Evolutionary conservation across 2,329 filamentous ascomycete genomes (phyloP), one percentile per base, ranked within the genome.

Genomic region (Aaosphaeria pasadenensis): DNA sequence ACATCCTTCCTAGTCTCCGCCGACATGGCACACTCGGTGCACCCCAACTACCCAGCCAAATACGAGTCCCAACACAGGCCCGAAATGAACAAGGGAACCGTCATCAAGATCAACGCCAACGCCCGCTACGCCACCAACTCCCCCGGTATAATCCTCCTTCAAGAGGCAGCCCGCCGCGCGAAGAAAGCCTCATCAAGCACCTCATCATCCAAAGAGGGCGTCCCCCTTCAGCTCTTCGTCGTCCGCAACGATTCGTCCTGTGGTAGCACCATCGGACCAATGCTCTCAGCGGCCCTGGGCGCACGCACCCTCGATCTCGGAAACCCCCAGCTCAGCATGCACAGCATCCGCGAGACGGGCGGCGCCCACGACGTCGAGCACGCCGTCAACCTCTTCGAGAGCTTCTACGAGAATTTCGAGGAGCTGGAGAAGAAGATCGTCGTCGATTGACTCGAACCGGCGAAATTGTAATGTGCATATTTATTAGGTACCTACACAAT

Each of bases 41-140:
- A 99, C 71, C 94, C 94, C 48, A 99, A 99, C 76, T 99, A 96
- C 70, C 80, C 85, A 4, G 84, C 76, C 59, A 97, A 97, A 73
- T 96, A 97, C 73, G 94, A 99, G 75, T 73, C 84, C 33, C 88
- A 89, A 60, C 94, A 99, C 74, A 84, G 89, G 56, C 94, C 94
- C 5, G 86, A 91, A 72, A 95, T 99, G 82, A 99, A 99, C 80
- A 89, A 90, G 71, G 94, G 94, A 44, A 89, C 89, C 4, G 92
- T 97, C 41, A 91, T 99, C 77, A 99, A 99, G 76, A 82, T 99
- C 77, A 99, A 99, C 68, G 94, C 94, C 54, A 99, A 97, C 71
- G 90, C 94, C 59, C 87, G 91, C 53, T 99, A 99, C 73, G 91
- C 92, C 30, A 99, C 94, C 46, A 97, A 96, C 76, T 89, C 90